phyloP scores from a whole-genome alignment of 2,329 filamentous ascomycete genomes.

The Trichoderma asperellum region DNA sequence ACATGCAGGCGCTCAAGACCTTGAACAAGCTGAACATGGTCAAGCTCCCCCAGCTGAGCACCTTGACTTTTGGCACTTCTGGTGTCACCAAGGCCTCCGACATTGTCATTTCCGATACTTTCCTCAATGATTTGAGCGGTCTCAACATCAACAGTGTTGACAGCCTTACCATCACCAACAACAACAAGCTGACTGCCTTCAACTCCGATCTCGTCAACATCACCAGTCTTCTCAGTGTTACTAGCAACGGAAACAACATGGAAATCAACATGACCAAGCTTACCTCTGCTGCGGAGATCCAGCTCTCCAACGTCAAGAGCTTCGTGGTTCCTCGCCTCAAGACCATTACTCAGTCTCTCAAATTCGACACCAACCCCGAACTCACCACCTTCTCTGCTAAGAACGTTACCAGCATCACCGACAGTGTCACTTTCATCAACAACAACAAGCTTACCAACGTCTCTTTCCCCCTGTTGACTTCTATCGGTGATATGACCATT shows the following conservation, averaged over 20 bases:
- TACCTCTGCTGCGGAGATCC: constrained; percentile 54
- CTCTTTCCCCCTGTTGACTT: constrained; percentile 67
- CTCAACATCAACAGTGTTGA: constrained; percentile 77
- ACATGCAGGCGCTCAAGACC: constrained; percentile 65
- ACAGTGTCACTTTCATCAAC: constrained; percentile 62
- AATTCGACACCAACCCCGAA: constrained; percentile 77
- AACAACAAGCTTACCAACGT: constrained; percentile 72
- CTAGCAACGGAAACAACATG: constrained; percentile 77
- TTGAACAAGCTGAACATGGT: constrained; percentile 72
- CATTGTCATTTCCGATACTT: constrained; percentile 84
- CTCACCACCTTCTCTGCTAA: constrained; percentile 64
- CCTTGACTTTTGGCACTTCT: constrained; percentile 53
- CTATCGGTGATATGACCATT: constrained; percentile 76
- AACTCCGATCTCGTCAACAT: constrained; percentile 79
- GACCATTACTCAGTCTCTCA: constrained; percentile 75
- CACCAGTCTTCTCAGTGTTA: constrained; percentile 70
- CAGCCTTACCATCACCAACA: constrained; percentile 86
- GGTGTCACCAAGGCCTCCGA: constrained; percentile 68
- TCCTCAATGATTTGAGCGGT: constrained; percentile 75
- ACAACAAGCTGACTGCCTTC: constrained; percentile 76
- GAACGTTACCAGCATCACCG: constrained; percentile 70
- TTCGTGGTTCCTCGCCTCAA: constrained; percentile 74
- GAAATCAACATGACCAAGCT: constrained; percentile 77
- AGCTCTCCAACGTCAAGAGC: constrained; percentile 74
- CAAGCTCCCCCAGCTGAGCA: constrained; percentile 66